Evolutionary conservation across 352 stramenopile species (phyloP), one percentile per base, ranked within the genome.

Genomic region (Phytophthora foliorum): DNA sequence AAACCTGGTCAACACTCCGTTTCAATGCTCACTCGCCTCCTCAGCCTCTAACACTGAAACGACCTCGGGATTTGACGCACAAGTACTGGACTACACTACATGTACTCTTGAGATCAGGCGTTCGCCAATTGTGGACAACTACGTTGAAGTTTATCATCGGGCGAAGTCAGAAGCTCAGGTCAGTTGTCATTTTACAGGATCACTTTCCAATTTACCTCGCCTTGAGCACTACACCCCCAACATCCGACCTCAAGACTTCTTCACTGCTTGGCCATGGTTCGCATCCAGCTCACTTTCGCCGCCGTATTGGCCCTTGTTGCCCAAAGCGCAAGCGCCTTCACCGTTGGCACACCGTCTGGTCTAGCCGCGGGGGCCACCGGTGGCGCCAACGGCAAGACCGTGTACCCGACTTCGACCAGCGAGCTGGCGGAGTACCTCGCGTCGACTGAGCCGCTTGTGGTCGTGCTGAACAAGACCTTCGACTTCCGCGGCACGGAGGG

Each of bases 381-480:
- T 21, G 74, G 74, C 4, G 74, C 59, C 51, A 56, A 50, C 31
- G 69, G 61, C 9, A 52, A 45, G 17, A 57, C 57, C 4, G 60
- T 76, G 22, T 74, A 73, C 49, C 74, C 74, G 13, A 74, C 38
- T 13, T 67, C 52, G 5, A 74, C 64, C 57, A 45, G 8, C 6
- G 42, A 81, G 58, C 70, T 81, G 42, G 68, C 68, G 66, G 5
- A 22, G 2, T 74, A 67, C 41, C 66, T 81, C 24, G 49, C 45
- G 7, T 65, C 69, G 21, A 61, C 31, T 17, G 42, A 54, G 13
- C 51, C 69, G 25, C 66, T 65, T n/a, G 68, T 82, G 2, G 74
- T 82, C 44, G 52, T 80, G 34, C 54, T 82, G 31, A 74, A 66
- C 63, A 69, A 78, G 55, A 57, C 46, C 9, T 78, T 81, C 29